Conservation (phyloP, 768 basidiomycete species). For the Galerina sulciceps region DNA sequence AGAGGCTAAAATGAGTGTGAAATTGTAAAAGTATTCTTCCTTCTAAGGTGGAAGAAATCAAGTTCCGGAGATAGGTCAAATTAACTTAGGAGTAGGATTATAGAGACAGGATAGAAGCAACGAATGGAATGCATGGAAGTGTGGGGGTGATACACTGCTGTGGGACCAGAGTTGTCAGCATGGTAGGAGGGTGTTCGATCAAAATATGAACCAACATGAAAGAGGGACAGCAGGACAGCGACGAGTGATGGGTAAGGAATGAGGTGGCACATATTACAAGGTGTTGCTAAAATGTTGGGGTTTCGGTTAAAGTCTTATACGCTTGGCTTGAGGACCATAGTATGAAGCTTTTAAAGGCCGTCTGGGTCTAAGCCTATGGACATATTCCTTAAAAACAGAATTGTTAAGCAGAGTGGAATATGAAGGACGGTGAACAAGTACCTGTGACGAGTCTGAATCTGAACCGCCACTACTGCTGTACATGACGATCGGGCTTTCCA, state of each 20-base stretch:
- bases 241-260: neutral
- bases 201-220: too few species aligned
- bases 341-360: constrained; percentile 17
- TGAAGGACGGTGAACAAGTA: neutral
- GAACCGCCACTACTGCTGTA: constrained; percentile 23
- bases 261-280: neutral
- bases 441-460: constrained; percentile 29
- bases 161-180: too few species aligned
- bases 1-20: neutral
- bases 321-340: constrained; percentile 22
- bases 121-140: too few species aligned
- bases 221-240: neutral
- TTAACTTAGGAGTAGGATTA: neutral
- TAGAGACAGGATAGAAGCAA: neutral
- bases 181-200: too few species aligned
- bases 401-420: neutral
- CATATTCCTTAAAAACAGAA: constrained; percentile 15
- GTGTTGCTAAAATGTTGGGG: constrained; percentile 13
- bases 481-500: constrained; percentile 14
- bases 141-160: too few species aligned
- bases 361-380: constrained; percentile 16
- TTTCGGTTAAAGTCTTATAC: constrained; percentile 17
- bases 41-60: neutral
- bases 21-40: neutral
- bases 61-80: neutral